Evolutionary conservation across 495 filamentous ascomycete species (phyloP).

Genomic region (Penicillium silybi): DNA sequence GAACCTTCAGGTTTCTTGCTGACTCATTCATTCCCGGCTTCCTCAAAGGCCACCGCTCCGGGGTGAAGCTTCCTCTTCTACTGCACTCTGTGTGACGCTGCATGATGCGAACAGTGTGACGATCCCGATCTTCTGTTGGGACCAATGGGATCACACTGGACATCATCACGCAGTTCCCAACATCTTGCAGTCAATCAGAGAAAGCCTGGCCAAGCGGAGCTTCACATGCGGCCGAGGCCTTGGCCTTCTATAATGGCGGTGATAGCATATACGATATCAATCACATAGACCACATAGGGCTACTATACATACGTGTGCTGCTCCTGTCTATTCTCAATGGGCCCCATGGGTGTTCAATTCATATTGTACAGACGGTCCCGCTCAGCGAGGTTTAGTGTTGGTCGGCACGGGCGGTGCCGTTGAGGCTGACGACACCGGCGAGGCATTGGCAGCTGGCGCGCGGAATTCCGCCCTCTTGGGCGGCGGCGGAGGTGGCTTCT

Average conservation of each 20-base stretch:
- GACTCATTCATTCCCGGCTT: not conserved
- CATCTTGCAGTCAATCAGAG: constrained; percentile 8
- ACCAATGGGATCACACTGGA: constrained; percentile 1
- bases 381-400: constrained; percentile 44
- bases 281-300: not conserved
- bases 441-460: constrained; percentile 22
- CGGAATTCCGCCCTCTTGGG: constrained; percentile 53
- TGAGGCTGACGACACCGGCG: constrained; percentile 16
- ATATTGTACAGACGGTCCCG: constrained; percentile 6
- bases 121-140: constrained; percentile 9
- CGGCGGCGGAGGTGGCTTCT: constrained; percentile 66
- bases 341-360: not conserved
- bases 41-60: no score
- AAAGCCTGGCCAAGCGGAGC: constrained; percentile 1
- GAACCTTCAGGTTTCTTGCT: not conserved
- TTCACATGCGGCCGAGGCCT: constrained; percentile 30
- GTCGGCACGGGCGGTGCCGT: constrained; percentile 40
- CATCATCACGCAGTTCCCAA: constrained; percentile 13
- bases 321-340: not conserved
- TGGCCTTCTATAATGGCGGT: not conserved
- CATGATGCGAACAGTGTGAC: not conserved
- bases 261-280: not conserved
- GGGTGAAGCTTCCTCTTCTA: no score
- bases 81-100: not conserved
- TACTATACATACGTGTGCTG: not conserved